Evolutionary conservation across 106 monocot species (phyloP).

Genomic region (Platanthera guangdongensis): DNA sequence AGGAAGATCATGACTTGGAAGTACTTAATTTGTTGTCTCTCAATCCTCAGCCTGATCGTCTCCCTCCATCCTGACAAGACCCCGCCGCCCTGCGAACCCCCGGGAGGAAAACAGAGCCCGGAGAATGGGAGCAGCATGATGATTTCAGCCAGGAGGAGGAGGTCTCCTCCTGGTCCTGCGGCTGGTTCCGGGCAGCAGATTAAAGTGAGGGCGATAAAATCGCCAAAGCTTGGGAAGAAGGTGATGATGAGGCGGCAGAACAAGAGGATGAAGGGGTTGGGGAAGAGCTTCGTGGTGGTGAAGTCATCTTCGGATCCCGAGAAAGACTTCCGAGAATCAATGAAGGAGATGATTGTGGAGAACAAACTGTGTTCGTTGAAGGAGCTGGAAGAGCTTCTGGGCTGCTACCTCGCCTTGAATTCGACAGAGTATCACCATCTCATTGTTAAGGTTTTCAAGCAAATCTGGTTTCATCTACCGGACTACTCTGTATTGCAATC

Average conservation of each 20-base stretch:
- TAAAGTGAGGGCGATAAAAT: constrained; percentile 9
- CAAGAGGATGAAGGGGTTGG: not conserved
- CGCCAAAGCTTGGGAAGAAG: constrained; percentile 23
- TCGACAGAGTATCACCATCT: constrained; percentile 58
- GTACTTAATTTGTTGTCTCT: too few relatives aligned
- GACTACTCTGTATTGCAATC: not conserved
- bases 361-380: constrained; percentile 23
- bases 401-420: constrained; percentile 57
- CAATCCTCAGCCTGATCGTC: not conserved
- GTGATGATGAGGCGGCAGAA: not conserved
- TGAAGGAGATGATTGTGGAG: constrained; percentile 22
- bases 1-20: too few relatives aligned
- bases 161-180: not conserved
- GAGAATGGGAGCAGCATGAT: not conserved
- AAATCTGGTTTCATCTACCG: constrained; percentile 39
- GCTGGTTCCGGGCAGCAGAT: not conserved
- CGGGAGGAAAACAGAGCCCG: not conserved
- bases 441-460: constrained; percentile 63
- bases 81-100: not conserved
- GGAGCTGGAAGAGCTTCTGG: constrained; percentile 61
- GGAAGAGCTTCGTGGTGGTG: constrained; percentile 42
- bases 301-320: constrained; percentile 26
- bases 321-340: constrained; percentile 19
- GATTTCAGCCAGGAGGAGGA: not conserved
- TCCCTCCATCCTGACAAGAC: constrained; percentile 18